Percentiles rank a stretch among this genome's conserved stretches.
phyloP scores from a whole-genome alignment of 179 eudicot genomes.

The Patellifolia procumbens region DNA sequence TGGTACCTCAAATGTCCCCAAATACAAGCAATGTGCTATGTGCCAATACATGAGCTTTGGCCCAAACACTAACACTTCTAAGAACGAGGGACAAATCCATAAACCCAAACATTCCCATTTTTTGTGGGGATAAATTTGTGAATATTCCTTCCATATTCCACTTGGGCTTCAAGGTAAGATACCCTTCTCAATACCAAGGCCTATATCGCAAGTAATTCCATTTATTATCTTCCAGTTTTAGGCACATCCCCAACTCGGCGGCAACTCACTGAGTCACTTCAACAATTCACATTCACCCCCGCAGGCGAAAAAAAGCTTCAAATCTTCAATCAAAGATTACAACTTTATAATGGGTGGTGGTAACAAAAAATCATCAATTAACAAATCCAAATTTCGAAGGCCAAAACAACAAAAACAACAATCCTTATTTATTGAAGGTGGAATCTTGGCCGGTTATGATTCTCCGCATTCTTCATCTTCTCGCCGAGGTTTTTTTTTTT shows the following conservation, averaged over 20 bases:
- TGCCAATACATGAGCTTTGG: no score
- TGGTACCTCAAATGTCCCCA: no score
- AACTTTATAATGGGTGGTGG: constrained; percentile 51
- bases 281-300: no score
- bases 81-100: no score
- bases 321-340: neutral
- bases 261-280: constrained; percentile 14
- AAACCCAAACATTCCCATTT: neutral
- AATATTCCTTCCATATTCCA: constrained; percentile 22
- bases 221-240: neutral
- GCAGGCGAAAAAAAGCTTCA: neutral
- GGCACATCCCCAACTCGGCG: constrained; percentile 6
- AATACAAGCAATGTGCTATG: no score
- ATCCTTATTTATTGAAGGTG: constrained; percentile 67
- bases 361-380: constrained; percentile 34
- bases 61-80: no score
- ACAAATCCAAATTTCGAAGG: constrained; percentile 42
- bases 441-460: constrained; percentile 51
- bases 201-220: neutral
- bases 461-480: constrained; percentile 35
- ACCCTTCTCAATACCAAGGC: constrained; percentile 1
- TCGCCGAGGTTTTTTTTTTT: constrained; percentile 31
- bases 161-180: constrained; percentile 21
- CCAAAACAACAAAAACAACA: constrained; percentile 16
- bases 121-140: neutral